Evolutionary conservation across 2,329 filamentous ascomycete species (phyloP).

Genomic region (Penicillium fuscoglaucum): DNA sequence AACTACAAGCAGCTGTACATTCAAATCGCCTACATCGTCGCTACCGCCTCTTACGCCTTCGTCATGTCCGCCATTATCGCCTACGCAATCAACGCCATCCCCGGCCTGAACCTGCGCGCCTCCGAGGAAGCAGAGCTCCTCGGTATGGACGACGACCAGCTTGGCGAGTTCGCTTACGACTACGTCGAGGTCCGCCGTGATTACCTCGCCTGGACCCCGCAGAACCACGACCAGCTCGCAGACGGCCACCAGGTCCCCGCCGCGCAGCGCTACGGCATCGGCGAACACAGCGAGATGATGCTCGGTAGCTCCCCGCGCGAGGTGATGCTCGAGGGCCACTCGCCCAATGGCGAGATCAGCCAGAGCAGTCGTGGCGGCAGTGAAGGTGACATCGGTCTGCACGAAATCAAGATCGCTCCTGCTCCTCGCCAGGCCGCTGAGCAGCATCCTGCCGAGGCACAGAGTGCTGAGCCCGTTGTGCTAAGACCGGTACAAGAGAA

Average conservation of each 20-base stretch:
- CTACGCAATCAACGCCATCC: conserved; percentile 69
- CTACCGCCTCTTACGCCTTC: conserved; percentile 67
- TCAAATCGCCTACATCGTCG: conserved; percentile 67
- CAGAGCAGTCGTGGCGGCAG: conserved; percentile 35
- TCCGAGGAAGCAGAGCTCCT: conserved; percentile 67
- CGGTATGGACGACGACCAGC: conserved; percentile 58
- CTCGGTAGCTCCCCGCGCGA: conserved; percentile 53
- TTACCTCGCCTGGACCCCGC: conserved; percentile 53
- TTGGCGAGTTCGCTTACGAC: conserved; percentile 55
- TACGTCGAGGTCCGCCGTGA: conserved; percentile 54
- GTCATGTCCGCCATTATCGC: conserved; percentile 67
- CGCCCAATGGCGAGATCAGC: conserved; percentile 28
- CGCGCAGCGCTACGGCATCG: conserved; percentile 60
- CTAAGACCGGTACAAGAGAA: conserved; percentile 28
- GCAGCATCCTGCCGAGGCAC: conserved; percentile 21
- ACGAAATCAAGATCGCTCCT: conserved; percentile 33
- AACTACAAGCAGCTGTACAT: conserved; percentile 71
- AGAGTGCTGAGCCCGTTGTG: conserved; percentile 16
- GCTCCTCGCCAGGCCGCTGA: conserved; percentile 35
- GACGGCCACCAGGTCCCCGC: conserved; percentile 57
- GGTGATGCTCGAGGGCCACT: conserved; percentile 27
- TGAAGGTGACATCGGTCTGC: conserved; percentile 32
- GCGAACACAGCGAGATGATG: conserved; percentile 61
- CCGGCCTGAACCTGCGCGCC: conserved; percentile 68
- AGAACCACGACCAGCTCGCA: conserved; percentile 44